Percentiles rank a stretch among this genome's conserved stretches.
These are phyloP conservation scores for Metarhizium brunneum DNA, from an alignment of 2,329 filamentous ascomycete species.

Conservation along the genomic window DNA sequence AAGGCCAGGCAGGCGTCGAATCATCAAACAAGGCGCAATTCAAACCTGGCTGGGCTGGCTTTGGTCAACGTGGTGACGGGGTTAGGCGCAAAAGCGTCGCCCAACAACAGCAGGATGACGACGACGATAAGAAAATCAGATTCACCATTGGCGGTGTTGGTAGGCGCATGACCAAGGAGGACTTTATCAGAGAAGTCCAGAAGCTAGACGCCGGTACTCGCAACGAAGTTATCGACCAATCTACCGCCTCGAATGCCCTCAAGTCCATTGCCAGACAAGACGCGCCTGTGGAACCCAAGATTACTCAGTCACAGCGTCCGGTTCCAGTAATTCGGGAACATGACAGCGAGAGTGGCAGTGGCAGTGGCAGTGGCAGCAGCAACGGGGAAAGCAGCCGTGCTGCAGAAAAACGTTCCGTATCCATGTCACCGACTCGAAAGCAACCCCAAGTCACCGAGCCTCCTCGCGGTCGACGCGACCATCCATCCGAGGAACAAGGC, in stretches of 20 bases:
- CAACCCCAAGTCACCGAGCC: background rate
- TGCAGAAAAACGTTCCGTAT: constrained; percentile 8
- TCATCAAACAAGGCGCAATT: constrained; percentile 27
- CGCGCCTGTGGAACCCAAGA: constrained; percentile 4
- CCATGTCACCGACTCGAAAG: constrained; percentile 11
- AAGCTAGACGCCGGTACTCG: constrained; percentile 60
- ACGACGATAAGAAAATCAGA: constrained; percentile 62
- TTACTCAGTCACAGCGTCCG: background rate
- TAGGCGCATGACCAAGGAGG: constrained; percentile 67
- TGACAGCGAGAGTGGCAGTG: background rate
- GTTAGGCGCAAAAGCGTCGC: constrained; percentile 29
- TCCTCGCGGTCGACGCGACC: constrained; percentile 1
- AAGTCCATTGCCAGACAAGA: constrained; percentile 41
- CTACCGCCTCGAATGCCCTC: constrained; percentile 35
- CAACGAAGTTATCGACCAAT: constrained; percentile 43
- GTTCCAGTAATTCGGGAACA: constrained; percentile 14
- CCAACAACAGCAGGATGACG: constrained; percentile 28
- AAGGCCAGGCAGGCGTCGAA: constrained; percentile 20
- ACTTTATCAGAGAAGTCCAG: constrained; percentile 68
- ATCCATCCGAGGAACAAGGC: constrained; percentile 18
- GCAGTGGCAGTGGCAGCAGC: constrained; percentile 2
- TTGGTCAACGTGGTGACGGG: constrained; percentile 25
- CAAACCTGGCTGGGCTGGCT: constrained; percentile 43
- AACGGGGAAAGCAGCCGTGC: constrained; percentile 11
- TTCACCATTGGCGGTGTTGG: constrained; percentile 71